Base-by-base conservation (phyloP, 2,329 filamentous ascomycete genomes). In the Fusarium transvaalense region DNA sequence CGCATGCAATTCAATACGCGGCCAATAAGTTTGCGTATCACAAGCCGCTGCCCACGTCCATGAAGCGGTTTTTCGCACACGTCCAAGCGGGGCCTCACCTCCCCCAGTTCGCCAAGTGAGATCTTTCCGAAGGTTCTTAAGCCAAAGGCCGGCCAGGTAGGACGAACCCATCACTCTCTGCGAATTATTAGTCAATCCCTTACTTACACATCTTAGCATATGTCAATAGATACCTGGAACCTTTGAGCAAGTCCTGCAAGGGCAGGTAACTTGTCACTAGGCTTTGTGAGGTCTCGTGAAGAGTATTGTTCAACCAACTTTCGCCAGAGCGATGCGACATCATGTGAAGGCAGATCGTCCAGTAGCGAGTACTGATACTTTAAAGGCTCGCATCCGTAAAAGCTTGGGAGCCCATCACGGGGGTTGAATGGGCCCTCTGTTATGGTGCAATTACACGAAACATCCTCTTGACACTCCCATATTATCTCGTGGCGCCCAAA, bases 401-500 rank as follows among this genome's bases (percentile, higher is more conserved):
- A 42, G 7, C 21, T 42, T 2, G 50, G 50, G 6, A 19, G 13
- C 9, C 25, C 47, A 5, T 39, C 47, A 19, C 47, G 10, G 34
- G 47, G 25, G 21, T 51, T 51, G n/a, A 52, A 52, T 1, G 48
- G 48, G 3, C 25, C 48, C 8, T 52, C 48, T 52, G n/a, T 5
- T 29, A 52, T 39, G 4, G 35, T 23, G 14, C 48, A 52, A 5
- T 15, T 39, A 4, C 48, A 52, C 7, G 48, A 27, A 8, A 52
- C 48, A 39, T 52, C 48, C 19, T 52, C 48, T 3, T 23, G 35
- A 35, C 48, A 52, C n/a, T 52, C 48, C 48, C 48, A 52, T 10
- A 52, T 39, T 10, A 52, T 39, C 25, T 52, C 48, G 6, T 52
- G 12, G 2, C 10, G 13, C 14, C n/a, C 48, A 39, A 52, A 52